phyloP scores from a whole-genome alignment of 192 early-diverging fungal species.

The Coemansia erecta region DNA sequence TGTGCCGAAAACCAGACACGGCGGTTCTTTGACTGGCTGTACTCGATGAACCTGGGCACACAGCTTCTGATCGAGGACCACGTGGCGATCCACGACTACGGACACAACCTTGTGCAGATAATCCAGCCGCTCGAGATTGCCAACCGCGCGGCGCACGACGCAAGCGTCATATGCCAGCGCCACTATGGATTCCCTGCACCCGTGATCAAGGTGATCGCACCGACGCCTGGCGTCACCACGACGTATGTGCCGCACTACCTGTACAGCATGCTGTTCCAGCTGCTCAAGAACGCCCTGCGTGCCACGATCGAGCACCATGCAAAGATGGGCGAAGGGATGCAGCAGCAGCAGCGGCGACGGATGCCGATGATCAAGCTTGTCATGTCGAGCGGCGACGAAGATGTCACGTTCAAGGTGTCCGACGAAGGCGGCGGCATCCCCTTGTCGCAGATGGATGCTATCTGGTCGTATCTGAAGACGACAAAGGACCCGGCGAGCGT shows the following conservation, averaged over 20 bases:
- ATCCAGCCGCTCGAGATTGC: constrained; percentile 58
- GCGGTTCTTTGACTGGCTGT: constrained; percentile 60
- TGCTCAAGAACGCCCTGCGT: constrained; percentile 59
- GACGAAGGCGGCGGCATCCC: constrained; percentile 67
- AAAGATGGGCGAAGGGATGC: neutral
- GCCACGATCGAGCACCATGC: constrained; percentile 55
- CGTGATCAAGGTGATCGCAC: constrained; percentile 48
- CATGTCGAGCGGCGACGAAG: constrained; percentile 60
- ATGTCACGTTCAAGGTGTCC: constrained; percentile 63
- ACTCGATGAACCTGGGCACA: constrained; percentile 61
- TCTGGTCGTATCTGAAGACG: constrained; percentile 58
- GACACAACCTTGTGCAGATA: constrained; percentile 57
- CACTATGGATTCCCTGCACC: constrained; percentile 54
- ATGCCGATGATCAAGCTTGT: constrained; percentile 56
- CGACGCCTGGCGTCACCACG: constrained; percentile 50
- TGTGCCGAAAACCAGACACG: constrained; percentile 54
- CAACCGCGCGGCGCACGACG: constrained; percentile 52
- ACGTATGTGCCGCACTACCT: constrained; percentile 60
- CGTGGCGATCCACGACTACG: constrained; percentile 56
- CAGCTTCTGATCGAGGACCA: constrained; percentile 63
- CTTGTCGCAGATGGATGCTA: constrained; percentile 54
- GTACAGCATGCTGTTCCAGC: constrained; percentile 59
- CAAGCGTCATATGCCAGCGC: constrained; percentile 45
- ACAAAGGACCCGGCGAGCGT: constrained; percentile 15
- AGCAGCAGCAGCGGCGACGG: neutral